Evolutionary conservation across 1,139 yeast genomes (phyloP), one percentile per base, ranked within the genome.

Genomic region (Protomyces inouyei): DNA sequence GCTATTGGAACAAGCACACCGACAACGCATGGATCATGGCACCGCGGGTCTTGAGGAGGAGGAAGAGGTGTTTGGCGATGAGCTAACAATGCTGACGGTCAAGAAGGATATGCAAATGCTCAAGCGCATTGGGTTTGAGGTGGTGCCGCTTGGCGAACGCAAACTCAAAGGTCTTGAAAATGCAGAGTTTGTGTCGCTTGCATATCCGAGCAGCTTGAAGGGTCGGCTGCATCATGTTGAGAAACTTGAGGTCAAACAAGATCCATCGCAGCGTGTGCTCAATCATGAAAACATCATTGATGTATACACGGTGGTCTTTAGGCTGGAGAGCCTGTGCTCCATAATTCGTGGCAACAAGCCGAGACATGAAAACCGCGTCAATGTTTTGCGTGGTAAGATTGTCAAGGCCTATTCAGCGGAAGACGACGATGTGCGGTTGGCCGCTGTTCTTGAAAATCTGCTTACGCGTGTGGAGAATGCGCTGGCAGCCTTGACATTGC

Each of bases 91-190:
- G 1, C 84, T 83, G 65, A 79, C 85, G 8, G 79, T 89, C 64
- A 91, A 85, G 67, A 80, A 80, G 65, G 96, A 91, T 73, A 80
- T 88, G 70, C 78, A 78, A 3, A 82, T 86, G 70, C 75, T 93
- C 52, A 84, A 85, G 59, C 85, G 83, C 63, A 81, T 85, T 64
- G 96, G 96, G 0, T 85, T 86, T 79, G 80, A 79, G n/a, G 82
- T 85, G 66, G 83, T 82, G 68, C 85, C 84, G 57, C 76, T 89
- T 61, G 98, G 98, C 36, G 97, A 92, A 72, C 85, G 85, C 72
- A 91, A 91, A 73, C 80, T 95, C 71, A 93, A 95, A 75, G 98
- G 98, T 32, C 80, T 95, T 51, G 98, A 95, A 82, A 87, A 92
- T 48, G 96, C 96, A 0, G 98, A 95, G 73, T 81, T 82, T 56